Evolutionary conservation across 1,284 basidiomycete species (phyloP).

Genomic region (Coniophora puteana): DNA sequence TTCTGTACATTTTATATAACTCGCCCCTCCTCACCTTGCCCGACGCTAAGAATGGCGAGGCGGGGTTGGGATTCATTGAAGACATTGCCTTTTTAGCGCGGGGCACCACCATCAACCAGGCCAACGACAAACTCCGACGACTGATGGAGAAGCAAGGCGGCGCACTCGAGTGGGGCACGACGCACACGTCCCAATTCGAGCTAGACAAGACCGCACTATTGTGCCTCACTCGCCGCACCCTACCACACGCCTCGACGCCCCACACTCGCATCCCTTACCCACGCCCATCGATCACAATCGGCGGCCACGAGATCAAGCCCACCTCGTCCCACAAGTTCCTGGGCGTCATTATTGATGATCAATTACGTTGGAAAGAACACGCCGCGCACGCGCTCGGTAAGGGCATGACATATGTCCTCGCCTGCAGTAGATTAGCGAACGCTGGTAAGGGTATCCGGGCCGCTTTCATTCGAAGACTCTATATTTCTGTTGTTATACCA

Average conservation of each 20-base stretch:
- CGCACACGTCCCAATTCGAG: conserved; percentile 22
- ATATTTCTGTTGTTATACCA: conserved; percentile 8
- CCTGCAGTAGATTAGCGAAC: conserved; percentile 1
- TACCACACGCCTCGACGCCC: conserved; percentile 6
- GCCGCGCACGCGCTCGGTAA: conserved; percentile 8
- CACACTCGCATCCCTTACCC: not conserved
- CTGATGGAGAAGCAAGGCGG: conserved; percentile 18
- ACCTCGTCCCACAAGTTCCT: conserved; percentile 11
- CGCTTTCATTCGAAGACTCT: conserved; percentile 3
- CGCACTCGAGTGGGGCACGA: conserved; percentile 17
- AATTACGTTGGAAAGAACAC: conserved; percentile 10
- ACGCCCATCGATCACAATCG: not conserved
- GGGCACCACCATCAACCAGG: conserved; percentile 9
- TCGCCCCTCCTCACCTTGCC: conserved; percentile 18
- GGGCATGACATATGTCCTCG: conserved; percentile 7
- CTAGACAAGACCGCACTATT: conserved; percentile 22
- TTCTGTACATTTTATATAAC: no score
- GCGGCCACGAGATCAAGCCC: not conserved
- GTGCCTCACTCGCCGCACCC: conserved; percentile 6
- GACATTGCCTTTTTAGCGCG: conserved; percentile 17
- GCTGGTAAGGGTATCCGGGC: conserved; percentile 2
- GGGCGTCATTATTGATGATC: conserved; percentile 12
- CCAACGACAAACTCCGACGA: conserved; percentile 12
- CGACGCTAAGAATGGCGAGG: conserved; percentile 22
- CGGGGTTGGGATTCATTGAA: conserved; percentile 26